phyloP scores from a whole-genome alignment of 345 rosid species.

The Geranium brycei region DNA sequence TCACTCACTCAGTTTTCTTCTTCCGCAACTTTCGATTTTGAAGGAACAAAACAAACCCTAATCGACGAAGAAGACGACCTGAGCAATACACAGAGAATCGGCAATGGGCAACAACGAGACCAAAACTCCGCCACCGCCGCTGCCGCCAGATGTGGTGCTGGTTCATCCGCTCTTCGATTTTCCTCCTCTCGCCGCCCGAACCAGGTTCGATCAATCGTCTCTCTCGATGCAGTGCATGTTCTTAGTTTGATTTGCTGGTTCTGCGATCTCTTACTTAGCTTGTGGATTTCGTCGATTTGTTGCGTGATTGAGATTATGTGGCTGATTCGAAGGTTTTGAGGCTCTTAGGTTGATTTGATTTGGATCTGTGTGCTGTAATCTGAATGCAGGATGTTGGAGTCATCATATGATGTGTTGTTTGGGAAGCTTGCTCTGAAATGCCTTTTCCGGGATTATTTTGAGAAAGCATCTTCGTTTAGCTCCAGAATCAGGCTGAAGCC shows the following conservation, averaged over 20 bases:
- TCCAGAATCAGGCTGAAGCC: slow-evolving; percentile 73
- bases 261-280: too few relatives aligned
- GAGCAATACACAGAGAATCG: slow-evolving; percentile 19
- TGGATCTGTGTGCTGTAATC: not conserved
- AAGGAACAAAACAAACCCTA: too few relatives aligned
- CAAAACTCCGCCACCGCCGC: slow-evolving; percentile 71
- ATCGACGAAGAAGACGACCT: too few relatives aligned
- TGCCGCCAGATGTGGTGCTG: too few relatives aligned
- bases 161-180: slow-evolving; percentile 89
- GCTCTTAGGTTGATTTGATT: not conserved
- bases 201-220: slow-evolving; percentile 43
- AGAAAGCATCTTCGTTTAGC: slow-evolving; percentile 51
- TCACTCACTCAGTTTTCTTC: too few relatives aligned
- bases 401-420: slow-evolving; percentile 60
- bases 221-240: not conserved
- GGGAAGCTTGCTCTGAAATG: slow-evolving; percentile 75
- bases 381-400: slow-evolving; percentile 69
- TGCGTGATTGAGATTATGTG: too few relatives aligned
- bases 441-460: slow-evolving; percentile 80
- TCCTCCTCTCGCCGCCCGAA: slow-evolving; percentile 85
- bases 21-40: too few relatives aligned
- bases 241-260: too few relatives aligned
- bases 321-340: too few relatives aligned
- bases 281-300: too few relatives aligned
- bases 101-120: slow-evolving; percentile 44